A percentile compares a stretch with the other conserved stretches of the same genome.
phyloP scores from a whole-genome alignment of 1,139 yeast species.

The Lodderomyces oxycetoniae region DNA sequence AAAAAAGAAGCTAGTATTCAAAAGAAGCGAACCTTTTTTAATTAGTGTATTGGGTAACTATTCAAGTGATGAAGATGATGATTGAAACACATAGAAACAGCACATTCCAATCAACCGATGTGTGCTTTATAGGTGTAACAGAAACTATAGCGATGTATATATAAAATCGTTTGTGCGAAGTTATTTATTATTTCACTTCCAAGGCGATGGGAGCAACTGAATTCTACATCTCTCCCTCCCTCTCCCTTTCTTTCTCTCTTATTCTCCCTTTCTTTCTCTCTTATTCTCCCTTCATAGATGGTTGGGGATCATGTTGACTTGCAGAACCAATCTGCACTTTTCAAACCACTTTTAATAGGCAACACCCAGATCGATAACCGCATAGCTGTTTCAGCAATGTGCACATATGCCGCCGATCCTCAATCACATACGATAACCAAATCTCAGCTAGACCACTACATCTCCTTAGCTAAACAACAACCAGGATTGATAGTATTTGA shows the following conservation, averaged over 20 bases:
- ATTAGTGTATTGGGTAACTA: constrained; percentile 16
- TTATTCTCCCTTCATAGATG: no score
- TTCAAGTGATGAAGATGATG: constrained; percentile 26
- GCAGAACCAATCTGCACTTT: constrained; percentile 19
- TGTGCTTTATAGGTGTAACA: no score
- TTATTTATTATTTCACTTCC: no score
- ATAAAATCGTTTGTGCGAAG: no score
- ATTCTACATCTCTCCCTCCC: not conserved
- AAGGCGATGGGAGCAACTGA: no score
- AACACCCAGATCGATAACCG: constrained; percentile 36
- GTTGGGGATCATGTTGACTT: no score
- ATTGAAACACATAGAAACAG: constrained; percentile 7
- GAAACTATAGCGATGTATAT: no score
- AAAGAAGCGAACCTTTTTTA: constrained; percentile 8
- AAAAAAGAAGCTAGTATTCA: constrained; percentile 6
- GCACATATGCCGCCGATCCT: constrained; percentile 40
- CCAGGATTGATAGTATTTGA: constrained; percentile 54
- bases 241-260: not conserved
- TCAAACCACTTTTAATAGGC: constrained; percentile 15
- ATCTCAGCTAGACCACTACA: constrained; percentile 45
- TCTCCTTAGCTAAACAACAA: constrained; percentile 39
- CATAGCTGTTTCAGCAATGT: constrained; percentile 59
- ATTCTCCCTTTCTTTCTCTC: not conserved
- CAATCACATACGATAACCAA: constrained; percentile 35
- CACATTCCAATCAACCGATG: not conserved